A percentile compares a stretch with the other conserved stretches of the same genome.
These are phyloP conservation scores for Geotrichum histeridarum DNA, from an alignment of 1,139 yeast species.

Conservation along the genomic window DNA sequence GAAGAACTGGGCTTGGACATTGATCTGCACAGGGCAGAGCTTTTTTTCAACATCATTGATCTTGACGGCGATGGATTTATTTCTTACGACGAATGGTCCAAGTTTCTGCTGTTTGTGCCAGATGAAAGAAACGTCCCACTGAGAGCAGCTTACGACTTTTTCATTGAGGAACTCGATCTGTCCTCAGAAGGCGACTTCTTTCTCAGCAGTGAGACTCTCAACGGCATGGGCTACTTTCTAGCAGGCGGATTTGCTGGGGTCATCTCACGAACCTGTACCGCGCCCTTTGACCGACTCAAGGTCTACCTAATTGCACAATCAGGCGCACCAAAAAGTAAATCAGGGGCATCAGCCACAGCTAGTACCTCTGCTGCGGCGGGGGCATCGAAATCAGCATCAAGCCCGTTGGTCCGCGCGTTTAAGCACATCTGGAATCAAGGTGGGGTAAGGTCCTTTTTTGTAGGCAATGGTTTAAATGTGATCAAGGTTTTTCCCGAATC, in stretches of 20 bases:
- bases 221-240: constrained; percentile 82
- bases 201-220: constrained; percentile 67
- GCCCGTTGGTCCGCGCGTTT: constrained; percentile 47
- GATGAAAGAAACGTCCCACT: constrained; percentile 54
- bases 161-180: constrained; percentile 75
- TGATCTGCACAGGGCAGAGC: constrained; percentile 50
- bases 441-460: constrained; percentile 80
- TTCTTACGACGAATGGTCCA: constrained; percentile 81
- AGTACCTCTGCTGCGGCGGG: constrained; percentile 27
- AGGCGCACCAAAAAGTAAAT: constrained; percentile 38
- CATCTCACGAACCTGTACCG: constrained; percentile 90
- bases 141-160: constrained; percentile 76
- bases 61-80: constrained; percentile 61
- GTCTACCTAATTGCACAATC: constrained; percentile 91
- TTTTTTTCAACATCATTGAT: constrained; percentile 59
- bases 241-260: constrained; percentile 97
- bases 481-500: constrained; percentile 94
- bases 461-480: constrained; percentile 95
- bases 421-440: constrained; percentile 81
- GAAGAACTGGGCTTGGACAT: constrained; percentile 49
- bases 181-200: constrained; percentile 91
- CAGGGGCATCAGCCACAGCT: constrained; percentile 33
- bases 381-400: constrained; percentile 10
- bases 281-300: constrained; percentile 92
- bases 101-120: constrained; percentile 77